These are phyloP conservation scores for Thalia dealbata DNA, from an alignment of 176 grass and related monocot genomes.

Conservation along the genomic window DNA sequence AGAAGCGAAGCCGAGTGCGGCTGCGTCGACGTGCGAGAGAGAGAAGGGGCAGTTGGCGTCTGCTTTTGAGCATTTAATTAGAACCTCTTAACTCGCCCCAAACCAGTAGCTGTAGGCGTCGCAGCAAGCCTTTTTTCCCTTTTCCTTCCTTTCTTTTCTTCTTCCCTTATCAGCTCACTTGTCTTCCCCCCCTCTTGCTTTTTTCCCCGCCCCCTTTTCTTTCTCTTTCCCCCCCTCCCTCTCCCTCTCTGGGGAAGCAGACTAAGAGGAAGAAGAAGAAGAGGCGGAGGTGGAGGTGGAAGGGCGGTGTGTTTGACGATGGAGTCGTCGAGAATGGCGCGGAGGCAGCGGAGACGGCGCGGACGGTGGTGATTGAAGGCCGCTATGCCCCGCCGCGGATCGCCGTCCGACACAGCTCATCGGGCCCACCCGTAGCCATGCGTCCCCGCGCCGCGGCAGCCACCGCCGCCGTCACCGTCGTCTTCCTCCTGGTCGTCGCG, in stretches of 20 bases:
- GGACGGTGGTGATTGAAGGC: background rate
- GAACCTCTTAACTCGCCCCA: constrained; percentile 6
- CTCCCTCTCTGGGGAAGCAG: background rate
- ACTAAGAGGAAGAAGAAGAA: background rate
- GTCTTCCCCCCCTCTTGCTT: background rate
- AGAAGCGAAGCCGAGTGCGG: background rate
- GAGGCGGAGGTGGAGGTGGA: no score
- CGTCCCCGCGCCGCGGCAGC: background rate
- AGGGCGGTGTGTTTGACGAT: background rate
- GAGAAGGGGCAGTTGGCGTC: constrained; percentile 11
- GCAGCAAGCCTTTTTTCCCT: background rate
- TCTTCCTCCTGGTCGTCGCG: background rate
- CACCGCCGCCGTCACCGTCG: no score
- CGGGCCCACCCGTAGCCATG: background rate
- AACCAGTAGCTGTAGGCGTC: background rate
- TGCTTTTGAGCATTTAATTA: constrained; percentile 1
- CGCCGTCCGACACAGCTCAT: background rate
- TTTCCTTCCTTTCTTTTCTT: background rate
- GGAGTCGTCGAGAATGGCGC: background rate
- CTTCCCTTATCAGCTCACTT: no score
- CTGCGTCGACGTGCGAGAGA: background rate
- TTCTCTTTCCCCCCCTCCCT: background rate
- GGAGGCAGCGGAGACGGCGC: background rate
- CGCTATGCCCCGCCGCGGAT: background rate
- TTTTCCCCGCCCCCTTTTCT: background rate